Conservation (phyloP, 2,329 filamentous ascomycete species). For the Nigrospora sphaerica region DNA sequence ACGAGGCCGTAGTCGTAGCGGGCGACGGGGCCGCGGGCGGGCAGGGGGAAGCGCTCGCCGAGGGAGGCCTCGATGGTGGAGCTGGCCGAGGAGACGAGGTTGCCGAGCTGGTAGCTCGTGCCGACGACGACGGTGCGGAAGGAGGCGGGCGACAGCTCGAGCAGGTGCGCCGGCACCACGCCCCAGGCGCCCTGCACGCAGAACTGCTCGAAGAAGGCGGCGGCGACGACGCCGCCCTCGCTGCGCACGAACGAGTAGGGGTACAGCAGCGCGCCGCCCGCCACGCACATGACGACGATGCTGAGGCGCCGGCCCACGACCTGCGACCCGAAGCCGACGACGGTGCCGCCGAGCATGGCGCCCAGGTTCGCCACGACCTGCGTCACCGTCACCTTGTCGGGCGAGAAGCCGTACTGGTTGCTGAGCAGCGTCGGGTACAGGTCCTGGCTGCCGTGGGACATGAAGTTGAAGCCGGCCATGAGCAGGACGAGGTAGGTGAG, state of each 20-base stretch:
- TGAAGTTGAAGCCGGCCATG: constrained; percentile 90
- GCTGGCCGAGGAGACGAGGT: constrained; percentile 61
- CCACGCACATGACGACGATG: constrained; percentile 56
- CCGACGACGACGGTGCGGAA: constrained; percentile 72
- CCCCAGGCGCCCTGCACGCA: constrained; percentile 73
- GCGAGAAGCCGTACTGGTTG: constrained; percentile 45
- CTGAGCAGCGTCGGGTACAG: constrained; percentile 54
- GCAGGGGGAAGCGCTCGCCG: constrained; percentile 67
- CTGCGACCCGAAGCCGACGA: constrained; percentile 61
- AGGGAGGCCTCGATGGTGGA: constrained; percentile 72
- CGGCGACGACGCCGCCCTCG: constrained; percentile 58
- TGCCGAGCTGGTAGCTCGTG: constrained; percentile 70
- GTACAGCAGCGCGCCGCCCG: constrained; percentile 73
- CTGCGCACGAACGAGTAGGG: constrained; percentile 67
- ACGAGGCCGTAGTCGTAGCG: constrained; percentile 74
- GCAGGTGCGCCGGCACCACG: constrained; percentile 70
- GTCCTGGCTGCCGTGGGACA: constrained; percentile 70
- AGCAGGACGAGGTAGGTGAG: constrained; percentile 76
- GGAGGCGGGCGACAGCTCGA: constrained; percentile 66
- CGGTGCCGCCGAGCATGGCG: constrained; percentile 60
- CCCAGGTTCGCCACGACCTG: constrained; percentile 68
- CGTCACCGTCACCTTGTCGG: constrained; percentile 57
- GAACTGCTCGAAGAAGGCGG: constrained; percentile 80
- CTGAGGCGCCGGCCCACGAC: constrained; percentile 62
- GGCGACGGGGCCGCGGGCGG: constrained; percentile 39